Base-by-base conservation (phyloP, 2,329 filamentous ascomycete genomes). In the Epichloe scottii region DNA sequence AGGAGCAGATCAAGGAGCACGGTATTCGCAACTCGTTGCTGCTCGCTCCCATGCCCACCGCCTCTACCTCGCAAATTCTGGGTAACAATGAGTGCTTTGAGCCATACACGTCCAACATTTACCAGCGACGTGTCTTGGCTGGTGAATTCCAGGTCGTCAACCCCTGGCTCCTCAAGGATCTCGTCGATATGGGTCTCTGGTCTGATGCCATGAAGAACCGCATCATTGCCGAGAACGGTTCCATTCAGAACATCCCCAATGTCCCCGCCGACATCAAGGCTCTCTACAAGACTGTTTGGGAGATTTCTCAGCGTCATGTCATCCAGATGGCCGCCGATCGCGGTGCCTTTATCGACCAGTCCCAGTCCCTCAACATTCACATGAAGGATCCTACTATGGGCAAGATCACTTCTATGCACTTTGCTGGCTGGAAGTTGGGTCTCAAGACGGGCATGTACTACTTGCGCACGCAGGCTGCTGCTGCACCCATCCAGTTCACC, bases 391-490 rank as follows among this genome's bases (percentile, higher is more conserved):
- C 93, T 41, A 95, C 90, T 48, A 97, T 98, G 91, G 93, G 93
- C 73, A 98, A 98, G 80, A 95, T 98, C 69, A 98, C 93, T 54
- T 93, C 86, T 69, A 98, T 98, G 93, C 93, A 98, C 76, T 98
- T 98, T 66, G 81, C 93, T 46, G 93, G 93, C 62, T 98, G 93
- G 93, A 98, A 97, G 79, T 84, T 97, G 58, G 93, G 93, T 64
- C 81, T 98, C 60, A 98, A 98, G 85, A 98, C 93, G 37, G 93
- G 93, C 75, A 97, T 98, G 93, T 98, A 98, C 83, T 98, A 98
- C 73, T 84, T 98, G 61, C 89, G 93, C 63, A 98, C 93, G 46
- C 93, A 95, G 82, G 93, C 93, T 56, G 93, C 93, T 37, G 90
- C 90, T 17, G 89, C 90, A 45, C 93, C 93, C 50, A 98, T 98